These are phyloP conservation scores for Pseudogymnoascus sp. DNA, from an alignment of 2,329 filamentous ascomycete species.

Conservation along the genomic window DNA sequence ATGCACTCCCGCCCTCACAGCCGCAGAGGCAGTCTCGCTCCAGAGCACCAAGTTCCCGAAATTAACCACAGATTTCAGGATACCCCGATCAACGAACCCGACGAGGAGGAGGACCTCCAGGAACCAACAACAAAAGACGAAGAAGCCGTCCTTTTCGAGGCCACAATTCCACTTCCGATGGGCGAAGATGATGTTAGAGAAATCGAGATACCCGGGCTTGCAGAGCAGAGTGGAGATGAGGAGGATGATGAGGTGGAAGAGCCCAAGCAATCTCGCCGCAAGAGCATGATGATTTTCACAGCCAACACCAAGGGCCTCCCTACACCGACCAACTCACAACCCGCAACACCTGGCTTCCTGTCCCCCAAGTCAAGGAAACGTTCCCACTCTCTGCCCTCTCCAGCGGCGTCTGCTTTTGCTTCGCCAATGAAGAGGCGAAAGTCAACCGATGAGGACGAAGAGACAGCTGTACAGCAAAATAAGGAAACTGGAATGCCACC, in stretches of 20 bases:
- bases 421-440: constrained; percentile 18
- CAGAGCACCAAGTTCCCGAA: constrained; percentile 30
- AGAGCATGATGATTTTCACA: constrained; percentile 35
- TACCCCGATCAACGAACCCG: constrained; percentile 19
- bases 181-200: constrained; percentile 63
- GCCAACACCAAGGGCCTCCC: constrained; percentile 16
- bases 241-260: constrained; percentile 36
- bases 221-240: constrained; percentile 54
- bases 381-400: constrained; percentile 25
- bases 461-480: background rate
- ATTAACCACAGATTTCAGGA: constrained; percentile 27
- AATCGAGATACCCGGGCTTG: constrained; percentile 69
- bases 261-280: constrained; percentile 31
- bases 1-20: constrained; percentile 24
- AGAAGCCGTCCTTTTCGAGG: constrained; percentile 32
- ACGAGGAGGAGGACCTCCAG: constrained; percentile 12
- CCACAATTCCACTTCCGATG: constrained; percentile 60
- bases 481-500: background rate
- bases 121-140: constrained; percentile 18
- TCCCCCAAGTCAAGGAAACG: constrained; percentile 20
- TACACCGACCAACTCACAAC: constrained; percentile 23
- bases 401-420: constrained; percentile 16
- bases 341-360: constrained; percentile 18
- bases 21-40: constrained; percentile 34
- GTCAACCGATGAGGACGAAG: constrained; percentile 3